These are phyloP conservation scores for Solanum boliviense DNA, from an alignment of 257 asterid species.

Conservation along the genomic window DNA sequence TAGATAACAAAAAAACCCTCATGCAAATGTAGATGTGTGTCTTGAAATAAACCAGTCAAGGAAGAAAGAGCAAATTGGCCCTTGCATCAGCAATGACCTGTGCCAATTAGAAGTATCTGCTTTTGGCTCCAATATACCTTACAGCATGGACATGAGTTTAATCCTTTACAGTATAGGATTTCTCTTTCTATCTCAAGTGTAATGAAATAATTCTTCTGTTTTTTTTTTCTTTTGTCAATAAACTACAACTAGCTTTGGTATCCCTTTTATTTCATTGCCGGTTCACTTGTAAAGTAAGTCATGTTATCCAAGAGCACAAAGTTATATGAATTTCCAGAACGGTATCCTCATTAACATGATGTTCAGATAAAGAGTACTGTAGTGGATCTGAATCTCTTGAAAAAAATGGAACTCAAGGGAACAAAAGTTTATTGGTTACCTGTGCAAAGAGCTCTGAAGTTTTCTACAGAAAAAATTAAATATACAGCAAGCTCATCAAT, in stretches of 20 bases:
- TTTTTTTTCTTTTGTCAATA: background rate
- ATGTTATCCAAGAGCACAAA: background rate
- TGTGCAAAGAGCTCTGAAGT: conserved; percentile 95
- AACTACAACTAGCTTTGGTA: background rate
- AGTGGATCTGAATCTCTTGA: background rate
- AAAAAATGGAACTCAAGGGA: conserved; percentile 7
- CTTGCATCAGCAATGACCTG: background rate
- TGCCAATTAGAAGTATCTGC: background rate
- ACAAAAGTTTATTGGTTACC: conserved; percentile 66
- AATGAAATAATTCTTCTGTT: background rate
- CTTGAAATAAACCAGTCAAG: background rate
- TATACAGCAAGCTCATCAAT: background rate
- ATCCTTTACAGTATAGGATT: background rate
- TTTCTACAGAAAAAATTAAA: conserved; percentile 45
- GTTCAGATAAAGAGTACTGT: background rate
- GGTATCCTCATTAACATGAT: background rate
- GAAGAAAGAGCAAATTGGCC: background rate
- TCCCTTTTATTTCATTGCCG: background rate
- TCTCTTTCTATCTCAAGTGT: background rate
- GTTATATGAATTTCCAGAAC: background rate
- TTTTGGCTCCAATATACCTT: background rate
- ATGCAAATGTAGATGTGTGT: background rate
- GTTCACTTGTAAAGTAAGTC: background rate
- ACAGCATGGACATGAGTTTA: background rate
- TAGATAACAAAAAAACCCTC: background rate